Evolutionary conservation across 2,329 filamentous ascomycete species (phyloP), one percentile per base, ranked within the genome.

Genomic region (Atkinsonella hypoxylon): DNA sequence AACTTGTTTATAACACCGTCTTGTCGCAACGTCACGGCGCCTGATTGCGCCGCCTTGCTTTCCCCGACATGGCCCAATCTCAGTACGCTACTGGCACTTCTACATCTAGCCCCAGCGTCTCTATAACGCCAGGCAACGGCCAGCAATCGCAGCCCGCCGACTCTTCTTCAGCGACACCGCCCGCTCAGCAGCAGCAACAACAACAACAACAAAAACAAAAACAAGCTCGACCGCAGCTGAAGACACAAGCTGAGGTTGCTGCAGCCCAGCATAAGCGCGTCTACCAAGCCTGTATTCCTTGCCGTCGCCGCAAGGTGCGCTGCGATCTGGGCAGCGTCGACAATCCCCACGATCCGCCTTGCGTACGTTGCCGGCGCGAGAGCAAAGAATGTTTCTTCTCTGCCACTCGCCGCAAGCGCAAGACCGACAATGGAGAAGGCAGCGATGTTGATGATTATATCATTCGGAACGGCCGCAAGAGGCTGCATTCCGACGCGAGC

Each of bases 361-460:
- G 93, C 67, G 87, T 91, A 53, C 83, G 93, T 63, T 98, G 93
- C 66, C 85, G 89, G 49, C 83, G 93, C 58, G 93, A 98, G 73
- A 89, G 85, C 71, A 97, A 97, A 67, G 85, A 95, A 61, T 98
- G 93, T 73, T 95, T 85, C 76, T 98, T 98, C 74, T 95, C 89
- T 55, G 88, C 89, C 18, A 97, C 90, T 32, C 79, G 93, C 47
- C 83, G 93, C 63, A 97, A 97, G 81, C 82, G 89, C 64, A 94
- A 93, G 75, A 77, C 77, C 45, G 80, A 75, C 58, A 73, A 86
- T 57, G 79, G 71, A 60, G 60, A 72, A 36, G 75, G 71, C 49
- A 68, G 68, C 51, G 70, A 74, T 51, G 71, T 72, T 51, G 78
- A 81, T 58, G 83, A 88, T 56, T 87, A 87, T 64, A 79, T 85